phyloP scores from a whole-genome alignment of 441 rosid genomes.

The Rhodomyrtus psidioides region DNA sequence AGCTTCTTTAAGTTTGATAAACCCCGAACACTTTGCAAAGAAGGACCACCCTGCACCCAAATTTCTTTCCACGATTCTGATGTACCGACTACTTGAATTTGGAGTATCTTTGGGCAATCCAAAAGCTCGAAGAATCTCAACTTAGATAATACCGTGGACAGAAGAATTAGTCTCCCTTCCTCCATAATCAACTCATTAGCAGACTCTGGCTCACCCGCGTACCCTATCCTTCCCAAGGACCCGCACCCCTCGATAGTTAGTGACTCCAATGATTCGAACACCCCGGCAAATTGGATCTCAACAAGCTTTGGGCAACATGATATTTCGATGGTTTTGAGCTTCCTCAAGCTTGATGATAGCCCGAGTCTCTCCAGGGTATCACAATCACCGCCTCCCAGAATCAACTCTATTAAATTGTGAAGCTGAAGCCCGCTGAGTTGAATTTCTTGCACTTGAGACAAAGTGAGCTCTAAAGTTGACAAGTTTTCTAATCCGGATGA shows the following conservation, averaged over 20 bases:
- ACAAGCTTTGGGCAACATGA: fast-evolving
- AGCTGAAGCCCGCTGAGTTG: background rate
- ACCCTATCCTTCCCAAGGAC: background rate
- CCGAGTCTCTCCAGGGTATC: background rate
- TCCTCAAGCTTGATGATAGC: background rate
- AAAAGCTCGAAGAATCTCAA: fast-evolving
- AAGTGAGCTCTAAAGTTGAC: too few species aligned
- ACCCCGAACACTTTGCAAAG: too few species aligned
- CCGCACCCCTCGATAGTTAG: fast-evolving
- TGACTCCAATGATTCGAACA: fast-evolving
- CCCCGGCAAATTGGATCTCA: background rate
- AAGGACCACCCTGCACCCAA: fast-evolving
- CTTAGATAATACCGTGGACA: background rate
- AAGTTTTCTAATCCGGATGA: too few species aligned
- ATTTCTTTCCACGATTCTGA: background rate
- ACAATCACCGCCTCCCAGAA: too few species aligned
- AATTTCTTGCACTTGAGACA: background rate
- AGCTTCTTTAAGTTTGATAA: background rate
- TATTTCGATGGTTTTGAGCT: background rate
- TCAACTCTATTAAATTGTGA: background rate
- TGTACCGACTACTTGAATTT: background rate
- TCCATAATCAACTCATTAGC: background rate
- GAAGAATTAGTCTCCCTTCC: background rate
- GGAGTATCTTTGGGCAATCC: background rate
- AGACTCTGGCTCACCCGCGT: background rate